These are phyloP conservation scores for Ceratocystiopsis sp. DNA, from an alignment of 2,329 filamentous ascomycete genomes.

Conservation along the genomic window DNA sequence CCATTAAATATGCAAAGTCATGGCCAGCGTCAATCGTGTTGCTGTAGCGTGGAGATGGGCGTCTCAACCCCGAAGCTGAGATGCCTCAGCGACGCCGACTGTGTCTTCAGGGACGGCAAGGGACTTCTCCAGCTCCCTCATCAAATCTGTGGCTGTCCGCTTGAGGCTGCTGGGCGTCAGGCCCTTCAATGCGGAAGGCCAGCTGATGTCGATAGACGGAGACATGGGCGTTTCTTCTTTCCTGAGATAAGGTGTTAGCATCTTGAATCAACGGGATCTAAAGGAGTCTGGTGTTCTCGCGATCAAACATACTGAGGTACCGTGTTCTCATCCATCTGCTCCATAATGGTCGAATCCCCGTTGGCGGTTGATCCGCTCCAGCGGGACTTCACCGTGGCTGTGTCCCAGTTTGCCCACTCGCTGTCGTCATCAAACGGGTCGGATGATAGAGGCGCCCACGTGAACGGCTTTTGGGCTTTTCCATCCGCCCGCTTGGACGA, in stretches of 20 bases:
- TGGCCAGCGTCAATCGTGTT: too few relatives aligned
- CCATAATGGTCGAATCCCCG: slow-evolving; percentile 30
- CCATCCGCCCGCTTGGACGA: slow-evolving; percentile 15
- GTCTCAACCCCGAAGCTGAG: too few relatives aligned
- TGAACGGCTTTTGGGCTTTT: slow-evolving; percentile 36
- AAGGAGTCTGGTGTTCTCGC: too few relatives aligned
- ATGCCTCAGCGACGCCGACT: too few relatives aligned
- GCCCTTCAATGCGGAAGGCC: slow-evolving; percentile 54
- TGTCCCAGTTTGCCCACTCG: slow-evolving; percentile 50
- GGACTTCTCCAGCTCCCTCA: slow-evolving; percentile 83
- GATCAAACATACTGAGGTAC: slow-evolving; percentile 24
- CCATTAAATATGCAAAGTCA: too few relatives aligned
- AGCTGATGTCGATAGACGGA: slow-evolving; percentile 32
- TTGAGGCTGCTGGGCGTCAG: slow-evolving; percentile 62
- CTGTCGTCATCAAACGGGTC: slow-evolving; percentile 43
- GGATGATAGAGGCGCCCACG: slow-evolving; percentile 40
- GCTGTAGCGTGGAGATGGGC: too few relatives aligned
- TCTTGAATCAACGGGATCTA: not conserved
- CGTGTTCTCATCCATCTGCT: slow-evolving; percentile 28
- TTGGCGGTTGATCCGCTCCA: slow-evolving; percentile 47
- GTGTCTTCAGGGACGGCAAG: slow-evolving; percentile 17
- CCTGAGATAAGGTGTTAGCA: slow-evolving; percentile 1
- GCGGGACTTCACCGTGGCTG: slow-evolving; percentile 30
- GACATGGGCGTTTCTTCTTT: slow-evolving; percentile 1
- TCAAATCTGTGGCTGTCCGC: slow-evolving; percentile 65